Conservation (phyloP, 1,284 basidiomycete species). For the Naganishia liquefaciens region DNA sequence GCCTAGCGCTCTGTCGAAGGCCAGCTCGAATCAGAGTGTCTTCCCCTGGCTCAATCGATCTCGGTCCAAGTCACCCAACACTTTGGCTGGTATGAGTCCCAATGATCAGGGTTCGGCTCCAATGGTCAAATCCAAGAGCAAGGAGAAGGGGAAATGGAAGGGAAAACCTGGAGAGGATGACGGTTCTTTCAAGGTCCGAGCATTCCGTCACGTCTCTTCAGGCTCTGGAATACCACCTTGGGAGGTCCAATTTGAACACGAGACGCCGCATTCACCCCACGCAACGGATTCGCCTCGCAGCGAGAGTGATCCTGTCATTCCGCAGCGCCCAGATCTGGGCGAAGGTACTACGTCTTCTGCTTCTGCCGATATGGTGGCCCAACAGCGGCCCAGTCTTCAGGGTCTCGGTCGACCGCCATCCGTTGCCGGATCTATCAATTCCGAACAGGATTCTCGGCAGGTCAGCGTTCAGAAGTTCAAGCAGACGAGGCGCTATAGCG, state of each 20-base stretch:
- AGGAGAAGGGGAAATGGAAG: slow-evolving; percentile 14
- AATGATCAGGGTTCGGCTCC: slow-evolving; percentile 3
- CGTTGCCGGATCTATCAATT: slow-evolving; percentile 24
- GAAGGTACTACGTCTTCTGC: neutral
- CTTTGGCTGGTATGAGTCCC: neutral
- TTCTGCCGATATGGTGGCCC: neutral
- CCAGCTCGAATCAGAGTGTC: slow-evolving; percentile 20
- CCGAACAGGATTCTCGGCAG: slow-evolving; percentile 21
- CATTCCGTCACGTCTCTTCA: slow-evolving; percentile 49
- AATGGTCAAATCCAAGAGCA: slow-evolving; percentile 23
- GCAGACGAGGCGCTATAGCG: slow-evolving; percentile 29
- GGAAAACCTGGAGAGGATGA: slow-evolving; percentile 38
- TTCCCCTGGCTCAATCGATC: slow-evolving; percentile 26
- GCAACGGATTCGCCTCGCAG: neutral
- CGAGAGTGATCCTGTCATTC: slow-evolving; percentile 10
- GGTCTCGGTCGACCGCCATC: slow-evolving; percentile 27
- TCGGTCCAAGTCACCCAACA: slow-evolving; percentile 17
- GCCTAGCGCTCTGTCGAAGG: neutral
- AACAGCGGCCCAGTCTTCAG: neutral
- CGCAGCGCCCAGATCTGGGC: neutral
- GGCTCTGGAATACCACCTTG: slow-evolving; percentile 28
- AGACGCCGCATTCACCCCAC: neutral
- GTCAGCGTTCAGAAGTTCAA: slow-evolving; percentile 31
- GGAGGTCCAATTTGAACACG: slow-evolving; percentile 24
- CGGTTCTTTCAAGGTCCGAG: slow-evolving; percentile 49